Percentiles rank a stretch among this genome's conserved stretches.
Evolutionary conservation across 805 yeast genomes (phyloP).

Genomic region (Cyberlindnera sargentensis): DNA sequence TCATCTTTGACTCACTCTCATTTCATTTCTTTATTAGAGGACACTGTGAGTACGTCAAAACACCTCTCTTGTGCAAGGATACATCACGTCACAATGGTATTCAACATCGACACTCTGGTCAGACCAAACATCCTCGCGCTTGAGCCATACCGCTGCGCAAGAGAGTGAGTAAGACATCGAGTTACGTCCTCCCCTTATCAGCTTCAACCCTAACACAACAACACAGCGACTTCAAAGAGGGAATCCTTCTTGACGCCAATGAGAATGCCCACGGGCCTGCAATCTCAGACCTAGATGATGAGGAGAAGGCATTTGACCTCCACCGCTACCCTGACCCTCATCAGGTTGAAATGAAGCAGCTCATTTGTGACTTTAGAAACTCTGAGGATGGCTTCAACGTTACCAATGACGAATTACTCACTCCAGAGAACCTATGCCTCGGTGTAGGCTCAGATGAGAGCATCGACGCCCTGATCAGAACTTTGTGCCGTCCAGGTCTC

Average conservation of each 20-base stretch:
- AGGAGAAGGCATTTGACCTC: slow-evolving; percentile 49
- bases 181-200: neutral
- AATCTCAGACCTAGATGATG: slow-evolving; percentile 33
- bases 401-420: slow-evolving; percentile 27
- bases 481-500: slow-evolving; percentile 72
- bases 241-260: slow-evolving; percentile 88
- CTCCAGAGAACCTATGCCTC: slow-evolving; percentile 68
- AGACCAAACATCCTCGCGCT: slow-evolving; percentile 79
- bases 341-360: slow-evolving; percentile 67
- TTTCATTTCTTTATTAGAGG: no score
- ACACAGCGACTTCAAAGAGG: slow-evolving; percentile 67
- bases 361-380: slow-evolving; percentile 68
- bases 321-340: slow-evolving; percentile 98
- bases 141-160: slow-evolving; percentile 93
- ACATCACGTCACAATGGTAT: slow-evolving; percentile 11
- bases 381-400: slow-evolving; percentile 27
- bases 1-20: no score
- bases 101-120: slow-evolving; percentile 51
- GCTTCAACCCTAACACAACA: neutral
- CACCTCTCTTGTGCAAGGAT: neutral
- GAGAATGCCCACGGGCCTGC: slow-evolving; percentile 95
- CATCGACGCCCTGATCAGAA: slow-evolving; percentile 81
- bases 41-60: neutral
- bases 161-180: slow-evolving; percentile 46
- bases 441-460: slow-evolving; percentile 98